These are phyloP conservation scores for Phytophthora litchii DNA, from an alignment of 352 stramenopile species.

Conservation along the genomic window DNA sequence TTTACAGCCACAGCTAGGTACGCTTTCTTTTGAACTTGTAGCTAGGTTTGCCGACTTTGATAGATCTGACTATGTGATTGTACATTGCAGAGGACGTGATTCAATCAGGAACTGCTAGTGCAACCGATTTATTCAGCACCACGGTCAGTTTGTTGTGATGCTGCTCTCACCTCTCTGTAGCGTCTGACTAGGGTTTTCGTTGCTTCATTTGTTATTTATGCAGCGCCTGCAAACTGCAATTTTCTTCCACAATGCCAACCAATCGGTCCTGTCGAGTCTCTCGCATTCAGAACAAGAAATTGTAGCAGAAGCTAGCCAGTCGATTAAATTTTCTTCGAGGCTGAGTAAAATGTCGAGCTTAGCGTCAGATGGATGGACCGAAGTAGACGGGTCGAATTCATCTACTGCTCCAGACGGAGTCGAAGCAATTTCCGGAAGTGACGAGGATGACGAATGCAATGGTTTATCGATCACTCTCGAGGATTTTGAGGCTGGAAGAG, in stretches of 20 bases:
- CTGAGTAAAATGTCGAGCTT: constrained; percentile 40
- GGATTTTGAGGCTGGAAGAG: constrained; percentile 60
- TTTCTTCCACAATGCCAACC: constrained; percentile 76
- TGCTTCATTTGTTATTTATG: constrained; percentile 3
- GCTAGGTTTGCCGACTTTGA: background rate
- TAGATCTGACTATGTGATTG: constrained; percentile 1
- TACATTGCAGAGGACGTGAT: constrained; percentile 44
- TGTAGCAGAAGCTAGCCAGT: constrained; percentile 44
- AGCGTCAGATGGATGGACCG: constrained; percentile 46
- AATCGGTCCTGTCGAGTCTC: constrained; percentile 56
- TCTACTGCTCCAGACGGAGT: constrained; percentile 29
- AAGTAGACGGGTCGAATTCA: constrained; percentile 43
- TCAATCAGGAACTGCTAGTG: constrained; percentile 35
- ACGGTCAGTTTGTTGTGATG: constrained; percentile 44
- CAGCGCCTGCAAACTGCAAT: constrained; percentile 73
- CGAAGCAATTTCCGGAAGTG: constrained; percentile 33
- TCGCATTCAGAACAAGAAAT: constrained; percentile 60
- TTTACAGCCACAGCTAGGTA: constrained; percentile 52
- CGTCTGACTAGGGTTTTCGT: background rate
- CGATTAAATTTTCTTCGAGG: constrained; percentile 23
- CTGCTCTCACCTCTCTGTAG: background rate
- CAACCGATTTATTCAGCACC: constrained; percentile 61
- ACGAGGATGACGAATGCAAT: constrained; percentile 37
- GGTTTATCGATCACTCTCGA: constrained; percentile 54
- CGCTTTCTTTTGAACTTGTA: constrained; percentile 6